Evolutionary conservation across 805 yeast species (phyloP).

Genomic region (Yamadazyma insecticola): DNA sequence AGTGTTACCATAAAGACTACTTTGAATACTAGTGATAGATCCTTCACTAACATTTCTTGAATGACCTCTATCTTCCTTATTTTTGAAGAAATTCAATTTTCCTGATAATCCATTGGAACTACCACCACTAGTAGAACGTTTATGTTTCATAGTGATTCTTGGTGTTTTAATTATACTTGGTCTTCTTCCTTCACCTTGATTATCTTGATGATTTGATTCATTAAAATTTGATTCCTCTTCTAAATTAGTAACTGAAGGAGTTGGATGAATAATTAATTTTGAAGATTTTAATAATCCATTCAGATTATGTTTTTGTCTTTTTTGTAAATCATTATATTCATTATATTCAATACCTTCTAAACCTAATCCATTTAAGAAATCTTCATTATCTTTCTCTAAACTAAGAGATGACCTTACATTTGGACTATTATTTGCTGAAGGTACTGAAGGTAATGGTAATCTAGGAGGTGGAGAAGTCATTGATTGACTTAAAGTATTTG

Average conservation of each 20-base stretch:
- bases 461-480: slow-evolving; percentile 38
- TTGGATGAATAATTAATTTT: slow-evolving; percentile 12
- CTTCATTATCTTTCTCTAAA: slow-evolving; percentile 11
- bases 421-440: slow-evolving; percentile 8
- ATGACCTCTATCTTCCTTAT: slow-evolving; percentile 25
- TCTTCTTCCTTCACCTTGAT: slow-evolving; percentile 16
- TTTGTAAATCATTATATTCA: slow-evolving; percentile 8
- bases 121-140: slow-evolving; percentile 37
- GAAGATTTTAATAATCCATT: slow-evolving; percentile 5
- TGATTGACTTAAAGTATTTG: slow-evolving; percentile 1
- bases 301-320: slow-evolving; percentile 2
- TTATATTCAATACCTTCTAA: slow-evolving; percentile 31
- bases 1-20: slow-evolving; percentile 12
- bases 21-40: slow-evolving; percentile 20
- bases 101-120: slow-evolving; percentile 16
- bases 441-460: slow-evolving; percentile 19
- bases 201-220: background rate
- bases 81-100: slow-evolving; percentile 32
- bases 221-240: slow-evolving; percentile 18
- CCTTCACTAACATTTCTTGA: slow-evolving; percentile 39
- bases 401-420: too few relatives aligned
- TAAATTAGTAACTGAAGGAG: slow-evolving; percentile 33
- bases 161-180: slow-evolving; percentile 27
- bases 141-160: slow-evolving; percentile 33
- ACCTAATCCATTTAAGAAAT: slow-evolving; percentile 34